phyloP scores from a whole-genome alignment of 1,139 yeast species.

The Sugiyamaella novakii region DNA sequence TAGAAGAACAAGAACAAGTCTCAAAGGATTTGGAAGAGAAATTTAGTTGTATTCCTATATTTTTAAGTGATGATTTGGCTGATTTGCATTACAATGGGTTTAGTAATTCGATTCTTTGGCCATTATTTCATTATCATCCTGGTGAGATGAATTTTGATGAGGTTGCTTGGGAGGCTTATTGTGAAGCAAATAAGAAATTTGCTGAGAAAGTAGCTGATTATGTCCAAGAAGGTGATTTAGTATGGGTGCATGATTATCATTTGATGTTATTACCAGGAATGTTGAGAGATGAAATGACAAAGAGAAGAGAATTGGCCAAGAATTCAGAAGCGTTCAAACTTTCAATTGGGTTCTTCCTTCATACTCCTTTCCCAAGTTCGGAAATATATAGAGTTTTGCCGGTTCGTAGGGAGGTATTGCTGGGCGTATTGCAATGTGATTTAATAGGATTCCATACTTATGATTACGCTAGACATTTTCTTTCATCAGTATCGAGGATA shows the following conservation, averaged over 20 bases:
- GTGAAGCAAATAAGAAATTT: slow-evolving; percentile 86
- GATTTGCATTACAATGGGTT: slow-evolving; percentile 97
- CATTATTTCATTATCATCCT: slow-evolving; percentile 96
- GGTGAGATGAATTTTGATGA: slow-evolving; percentile 99
- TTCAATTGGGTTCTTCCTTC: slow-evolving; percentile 83
- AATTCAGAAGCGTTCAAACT: slow-evolving; percentile 4
- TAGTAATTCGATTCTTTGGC: slow-evolving; percentile 92
- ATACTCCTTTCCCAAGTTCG: slow-evolving; percentile 97
- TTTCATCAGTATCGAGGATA: slow-evolving; percentile 87
- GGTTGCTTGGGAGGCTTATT: slow-evolving; percentile 96
- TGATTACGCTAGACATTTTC: slow-evolving; percentile 97
- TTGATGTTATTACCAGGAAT: slow-evolving; percentile 92
- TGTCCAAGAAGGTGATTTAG: slow-evolving; percentile 80
- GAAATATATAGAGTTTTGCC: slow-evolving; percentile 95
- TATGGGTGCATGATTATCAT: slow-evolving; percentile 99
- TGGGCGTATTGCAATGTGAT: slow-evolving; percentile 92
- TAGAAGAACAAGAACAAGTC: slow-evolving; percentile 68
- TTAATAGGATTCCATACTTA: slow-evolving; percentile 98
- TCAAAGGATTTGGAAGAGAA: slow-evolving; percentile 68
- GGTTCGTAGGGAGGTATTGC: slow-evolving; percentile 86
- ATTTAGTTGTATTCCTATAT: slow-evolving; percentile 90
- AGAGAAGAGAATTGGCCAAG: slow-evolving; percentile 55
- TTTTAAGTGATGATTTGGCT: slow-evolving; percentile 82
- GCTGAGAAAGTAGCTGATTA: slow-evolving; percentile 72
- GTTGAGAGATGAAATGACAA: slow-evolving; percentile 67